phyloP scores from a whole-genome alignment of 225 moss, liverwort and hornwort species.

The Thuidium tamariscinum region DNA sequence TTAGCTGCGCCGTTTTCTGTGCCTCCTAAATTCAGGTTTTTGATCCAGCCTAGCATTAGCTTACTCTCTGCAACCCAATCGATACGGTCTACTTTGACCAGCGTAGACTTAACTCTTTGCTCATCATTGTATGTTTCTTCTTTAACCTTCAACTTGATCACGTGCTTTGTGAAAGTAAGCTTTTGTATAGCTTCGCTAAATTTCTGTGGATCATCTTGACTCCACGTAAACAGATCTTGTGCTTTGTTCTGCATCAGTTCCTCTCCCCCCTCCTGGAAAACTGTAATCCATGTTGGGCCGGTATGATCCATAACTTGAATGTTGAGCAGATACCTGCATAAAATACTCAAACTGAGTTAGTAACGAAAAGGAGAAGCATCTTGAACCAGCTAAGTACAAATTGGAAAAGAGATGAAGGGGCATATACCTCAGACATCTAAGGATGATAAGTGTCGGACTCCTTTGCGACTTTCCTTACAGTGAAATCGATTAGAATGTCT shows the following conservation, averaged over 20 bases:
- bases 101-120: constrained; percentile 71
- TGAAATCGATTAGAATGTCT: background rate
- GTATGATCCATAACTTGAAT: constrained; percentile 92
- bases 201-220: constrained; percentile 64
- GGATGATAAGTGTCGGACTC: background rate
- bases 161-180: constrained; percentile 64
- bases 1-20: constrained; percentile 18
- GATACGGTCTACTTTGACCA: constrained; percentile 59
- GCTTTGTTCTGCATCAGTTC: constrained; percentile 69
- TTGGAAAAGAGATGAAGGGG: background rate
- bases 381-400: background rate
- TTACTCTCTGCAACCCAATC: constrained; percentile 66
- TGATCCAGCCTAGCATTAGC: constrained; percentile 58
- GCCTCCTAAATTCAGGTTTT: constrained; percentile 48
- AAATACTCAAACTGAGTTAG: background rate
- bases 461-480: background rate
- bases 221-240: constrained; percentile 65
- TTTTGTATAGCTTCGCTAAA: constrained; percentile 78
- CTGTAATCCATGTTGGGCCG: constrained; percentile 83
- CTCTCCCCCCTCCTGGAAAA: constrained; percentile 85
- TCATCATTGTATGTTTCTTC: constrained; percentile 94
- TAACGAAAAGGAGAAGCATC: background rate
- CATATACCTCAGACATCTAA: background rate
- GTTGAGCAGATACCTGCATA: constrained; percentile 62
- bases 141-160: constrained; percentile 85